A percentile compares a stretch with the other conserved stretches of the same genome.
phyloP scores from a whole-genome alignment of 2,329 filamentous ascomycete species.

The Alternaria sp. region DNA sequence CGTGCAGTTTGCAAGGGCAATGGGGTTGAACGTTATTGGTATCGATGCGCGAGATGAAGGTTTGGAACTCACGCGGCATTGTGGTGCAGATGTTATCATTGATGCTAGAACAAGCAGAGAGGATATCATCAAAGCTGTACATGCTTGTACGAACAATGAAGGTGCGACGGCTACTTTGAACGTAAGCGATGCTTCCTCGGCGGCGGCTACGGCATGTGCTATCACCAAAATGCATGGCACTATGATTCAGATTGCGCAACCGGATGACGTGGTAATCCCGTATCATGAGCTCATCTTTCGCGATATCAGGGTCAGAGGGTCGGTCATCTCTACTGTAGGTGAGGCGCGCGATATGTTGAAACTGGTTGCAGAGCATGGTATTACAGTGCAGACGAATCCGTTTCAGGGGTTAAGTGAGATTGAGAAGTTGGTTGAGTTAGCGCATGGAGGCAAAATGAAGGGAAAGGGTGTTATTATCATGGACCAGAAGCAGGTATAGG shows the following conservation, averaged over 20 bases:
- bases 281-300: slow-evolving; percentile 63
- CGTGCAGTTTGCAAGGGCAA: slow-evolving; percentile 63
- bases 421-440: neutral
- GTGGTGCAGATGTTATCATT: slow-evolving; percentile 56
- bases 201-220: slow-evolving; percentile 62
- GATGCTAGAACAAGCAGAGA: neutral
- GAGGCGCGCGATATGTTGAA: neutral
- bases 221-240: slow-evolving; percentile 68
- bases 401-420: neutral
- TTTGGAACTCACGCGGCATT: slow-evolving; percentile 57
- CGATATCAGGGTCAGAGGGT: slow-evolving; percentile 57
- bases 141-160: neutral
- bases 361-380: neutral
- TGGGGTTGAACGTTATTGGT: slow-evolving; percentile 80
- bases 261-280: slow-evolving; percentile 39
- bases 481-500: neutral
- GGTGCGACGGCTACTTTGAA: neutral
- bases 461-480: neutral
- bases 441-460: neutral
- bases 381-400: neutral
- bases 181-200: slow-evolving; percentile 53
- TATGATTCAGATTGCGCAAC: slow-evolving; percentile 67
- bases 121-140: neutral
- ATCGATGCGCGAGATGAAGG: slow-evolving; percentile 81
- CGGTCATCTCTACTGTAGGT: neutral